Percentiles rank a stretch among this genome's conserved stretches.
Evolutionary conservation across 768 basidiomycete genomes (phyloP).

Genomic region (Podaxis sp.): DNA sequence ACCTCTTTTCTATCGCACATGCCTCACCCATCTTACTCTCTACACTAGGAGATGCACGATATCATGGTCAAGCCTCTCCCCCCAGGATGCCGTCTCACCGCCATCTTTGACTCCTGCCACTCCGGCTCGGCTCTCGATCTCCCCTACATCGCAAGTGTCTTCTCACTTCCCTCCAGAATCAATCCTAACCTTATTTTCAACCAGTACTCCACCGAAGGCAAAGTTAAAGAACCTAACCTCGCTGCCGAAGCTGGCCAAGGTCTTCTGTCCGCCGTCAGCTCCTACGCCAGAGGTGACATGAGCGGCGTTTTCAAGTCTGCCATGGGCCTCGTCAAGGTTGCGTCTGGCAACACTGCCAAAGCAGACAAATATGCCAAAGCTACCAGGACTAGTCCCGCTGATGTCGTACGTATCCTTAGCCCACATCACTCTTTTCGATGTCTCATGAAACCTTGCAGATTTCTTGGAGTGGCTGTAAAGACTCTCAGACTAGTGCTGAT

Average conservation of each 20-base stretch:
- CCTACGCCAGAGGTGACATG: slow-evolving; percentile 78
- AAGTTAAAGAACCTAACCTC: slow-evolving; percentile 90
- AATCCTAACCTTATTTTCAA: background rate
- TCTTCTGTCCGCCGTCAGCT: slow-evolving; percentile 69
- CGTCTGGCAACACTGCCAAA: slow-evolving; percentile 60
- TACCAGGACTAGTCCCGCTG: slow-evolving; percentile 76
- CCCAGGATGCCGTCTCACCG: slow-evolving; percentile 82
- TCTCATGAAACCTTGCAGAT: slow-evolving; percentile 40
- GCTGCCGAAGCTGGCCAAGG: slow-evolving; percentile 86
- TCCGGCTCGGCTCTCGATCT: slow-evolving; percentile 86
- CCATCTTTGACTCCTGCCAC: slow-evolving; percentile 81
- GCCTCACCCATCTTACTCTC: background rate
- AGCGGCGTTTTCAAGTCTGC: slow-evolving; percentile 73
- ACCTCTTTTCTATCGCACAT: background rate
- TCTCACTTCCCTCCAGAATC: background rate
- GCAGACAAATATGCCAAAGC: slow-evolving; percentile 56
- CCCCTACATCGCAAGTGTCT: slow-evolving; percentile 53
- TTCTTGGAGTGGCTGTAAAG: slow-evolving; percentile 83
- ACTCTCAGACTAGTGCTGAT: slow-evolving; percentile 80
- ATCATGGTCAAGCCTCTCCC: slow-evolving; percentile 82
- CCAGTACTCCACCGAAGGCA: slow-evolving; percentile 92
- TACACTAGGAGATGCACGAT: slow-evolving; percentile 58
- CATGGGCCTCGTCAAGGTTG: slow-evolving; percentile 68
- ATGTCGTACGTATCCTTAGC: slow-evolving; percentile 56
- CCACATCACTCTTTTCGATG: background rate